These are phyloP conservation scores for Scheffersomyces stambukii DNA, from an alignment of 1,139 yeast genomes.

Conservation along the genomic window DNA sequence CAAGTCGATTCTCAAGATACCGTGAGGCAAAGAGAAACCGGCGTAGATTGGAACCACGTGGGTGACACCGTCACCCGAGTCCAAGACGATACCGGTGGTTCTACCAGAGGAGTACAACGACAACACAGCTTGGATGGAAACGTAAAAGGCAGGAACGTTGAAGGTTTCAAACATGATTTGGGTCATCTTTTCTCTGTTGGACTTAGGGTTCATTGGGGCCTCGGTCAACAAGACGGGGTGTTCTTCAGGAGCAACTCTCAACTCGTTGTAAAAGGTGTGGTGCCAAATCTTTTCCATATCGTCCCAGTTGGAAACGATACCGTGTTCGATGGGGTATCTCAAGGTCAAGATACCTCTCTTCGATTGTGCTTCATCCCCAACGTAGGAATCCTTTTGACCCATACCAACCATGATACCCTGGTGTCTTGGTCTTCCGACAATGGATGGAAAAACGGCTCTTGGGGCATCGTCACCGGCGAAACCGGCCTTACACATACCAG, in stretches of 20 bases:
- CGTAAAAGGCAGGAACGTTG: conserved; percentile 99
- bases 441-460: conserved; percentile 99
- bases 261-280: conserved; percentile 95
- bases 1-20: conserved; percentile 96
- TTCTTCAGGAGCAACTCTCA: conserved; percentile 98
- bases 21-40: conserved; percentile 99
- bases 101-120: conserved; percentile 99
- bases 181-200: conserved; percentile 99
- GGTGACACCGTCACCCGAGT: conserved; percentile 99
- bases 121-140: conserved; percentile 96
- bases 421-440: conserved; percentile 99
- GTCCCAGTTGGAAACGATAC: conserved; percentile 99
- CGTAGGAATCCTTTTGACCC: conserved; percentile 99
- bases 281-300: conserved; percentile 99
- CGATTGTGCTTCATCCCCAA: conserved; percentile 99
- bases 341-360: conserved; percentile 99
- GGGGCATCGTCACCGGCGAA: conserved; percentile 99
- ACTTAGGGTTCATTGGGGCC: conserved; percentile 99
- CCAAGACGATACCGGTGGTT: conserved; percentile 99
- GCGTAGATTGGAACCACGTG: conserved; percentile 99
- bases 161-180: conserved; percentile 98
- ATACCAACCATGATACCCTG: conserved; percentile 99
- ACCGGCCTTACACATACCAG: conserved; percentile 99
- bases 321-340: conserved; percentile 99
- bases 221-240: conserved; percentile 97